These are phyloP conservation scores for Pseudogymnoascus pannorum DNA, from an alignment of 2,329 filamentous ascomycete species.

Conservation along the genomic window DNA sequence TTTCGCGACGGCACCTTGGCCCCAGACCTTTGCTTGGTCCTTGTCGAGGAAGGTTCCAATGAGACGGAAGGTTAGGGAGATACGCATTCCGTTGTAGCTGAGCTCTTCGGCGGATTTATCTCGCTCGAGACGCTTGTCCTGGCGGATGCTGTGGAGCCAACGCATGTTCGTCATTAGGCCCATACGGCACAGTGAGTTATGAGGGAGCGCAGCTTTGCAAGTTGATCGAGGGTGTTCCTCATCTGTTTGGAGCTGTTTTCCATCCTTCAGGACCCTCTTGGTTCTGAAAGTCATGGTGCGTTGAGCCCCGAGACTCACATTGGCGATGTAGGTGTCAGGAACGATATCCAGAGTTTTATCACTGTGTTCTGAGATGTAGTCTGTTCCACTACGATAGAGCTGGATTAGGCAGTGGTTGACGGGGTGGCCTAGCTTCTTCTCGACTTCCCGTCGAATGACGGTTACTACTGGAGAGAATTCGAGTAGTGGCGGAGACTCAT, in stretches of 20 bases:
- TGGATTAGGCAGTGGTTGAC: slow-evolving; percentile 93
- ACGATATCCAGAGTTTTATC: slow-evolving; percentile 94
- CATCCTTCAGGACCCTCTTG: slow-evolving; percentile 52
- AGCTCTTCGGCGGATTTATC: slow-evolving; percentile 66
- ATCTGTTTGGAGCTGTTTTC: background rate
- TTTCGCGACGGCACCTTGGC: slow-evolving; percentile 77
- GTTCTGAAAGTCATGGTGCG: slow-evolving; percentile 84
- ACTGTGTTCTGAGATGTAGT: slow-evolving; percentile 93
- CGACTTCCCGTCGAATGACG: slow-evolving; percentile 59
- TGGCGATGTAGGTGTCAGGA: slow-evolving; percentile 75
- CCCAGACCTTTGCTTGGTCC: slow-evolving; percentile 69
- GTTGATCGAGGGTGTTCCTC: slow-evolving; percentile 18
- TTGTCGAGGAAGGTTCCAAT: slow-evolving; percentile 78
- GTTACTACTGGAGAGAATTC: slow-evolving; percentile 69
- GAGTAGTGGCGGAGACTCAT: slow-evolving; percentile 72
- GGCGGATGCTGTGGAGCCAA: slow-evolving; percentile 88
- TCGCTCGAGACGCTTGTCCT: slow-evolving; percentile 65
- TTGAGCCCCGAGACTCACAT: slow-evolving; percentile 87
- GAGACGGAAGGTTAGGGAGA: slow-evolving; percentile 83
- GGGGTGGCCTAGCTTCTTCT: slow-evolving; percentile 65
- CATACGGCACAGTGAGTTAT: slow-evolving; percentile 83
- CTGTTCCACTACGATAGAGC: slow-evolving; percentile 78
- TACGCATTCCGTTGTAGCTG: slow-evolving; percentile 67
- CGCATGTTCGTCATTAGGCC: slow-evolving; percentile 72
- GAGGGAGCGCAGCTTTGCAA: slow-evolving; percentile 65